phyloP scores from a whole-genome alignment of 345 rosid genomes.

The Hevea brasiliensis region DNA sequence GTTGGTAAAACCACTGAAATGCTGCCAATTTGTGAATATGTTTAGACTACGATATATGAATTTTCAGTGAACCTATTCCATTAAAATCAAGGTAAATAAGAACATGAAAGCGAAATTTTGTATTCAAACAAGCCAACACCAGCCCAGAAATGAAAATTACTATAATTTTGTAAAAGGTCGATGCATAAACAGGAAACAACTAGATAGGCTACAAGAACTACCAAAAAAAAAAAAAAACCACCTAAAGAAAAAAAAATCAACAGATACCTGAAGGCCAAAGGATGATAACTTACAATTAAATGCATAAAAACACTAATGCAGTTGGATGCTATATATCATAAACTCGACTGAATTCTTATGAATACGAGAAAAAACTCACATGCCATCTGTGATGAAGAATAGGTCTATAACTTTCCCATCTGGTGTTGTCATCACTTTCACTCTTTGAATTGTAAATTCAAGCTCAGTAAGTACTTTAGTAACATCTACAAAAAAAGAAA shows the following conservation, averaged over 20 bases:
- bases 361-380: conserved; percentile 15
- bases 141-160: background rate
- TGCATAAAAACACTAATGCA: background rate
- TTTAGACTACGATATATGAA: background rate
- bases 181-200: background rate
- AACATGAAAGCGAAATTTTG: background rate
- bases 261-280: too few relatives aligned
- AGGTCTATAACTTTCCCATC: conserved; percentile 31
- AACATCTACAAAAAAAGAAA: conserved; percentile 16
- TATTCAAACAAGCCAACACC: background rate
- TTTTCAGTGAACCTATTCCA: background rate
- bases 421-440: conserved; percentile 34
- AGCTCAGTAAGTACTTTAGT: conserved; percentile 31
- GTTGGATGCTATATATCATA: background rate
- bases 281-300: background rate
- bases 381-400: conserved; percentile 31
- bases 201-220: background rate
- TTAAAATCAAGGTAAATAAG: background rate
- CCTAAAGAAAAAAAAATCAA: background rate
- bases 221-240: background rate
- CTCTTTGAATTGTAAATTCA: conserved; percentile 31
- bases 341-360: background rate
- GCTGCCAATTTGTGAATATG: background rate
- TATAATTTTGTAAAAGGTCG: background rate
- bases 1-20: background rate